A percentile compares a stretch with the other conserved stretches of the same genome.
These are phyloP conservation scores for Globisporangium nagaii DNA, from an alignment of 352 stramenopile species.

Conservation along the genomic window DNA sequence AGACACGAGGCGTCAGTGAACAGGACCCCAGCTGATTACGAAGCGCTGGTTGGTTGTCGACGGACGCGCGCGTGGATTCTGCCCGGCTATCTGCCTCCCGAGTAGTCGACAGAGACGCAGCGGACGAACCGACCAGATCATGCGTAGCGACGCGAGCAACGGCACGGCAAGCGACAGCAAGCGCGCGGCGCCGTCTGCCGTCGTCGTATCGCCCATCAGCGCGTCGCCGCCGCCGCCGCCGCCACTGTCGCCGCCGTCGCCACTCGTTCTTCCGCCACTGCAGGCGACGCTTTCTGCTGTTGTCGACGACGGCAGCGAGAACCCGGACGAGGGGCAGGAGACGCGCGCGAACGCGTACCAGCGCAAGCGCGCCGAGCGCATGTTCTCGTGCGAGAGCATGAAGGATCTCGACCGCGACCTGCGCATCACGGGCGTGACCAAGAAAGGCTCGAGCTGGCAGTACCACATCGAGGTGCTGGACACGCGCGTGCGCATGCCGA, in stretches of 20 bases:
- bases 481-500: conserved; percentile 30
- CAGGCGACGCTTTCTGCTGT: too few relatives aligned
- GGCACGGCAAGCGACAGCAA: neutral
- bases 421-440: conserved; percentile 68
- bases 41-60: too few relatives aligned
- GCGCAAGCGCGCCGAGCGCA: conserved; percentile 15
- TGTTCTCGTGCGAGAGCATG: conserved; percentile 18
- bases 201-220: conserved; percentile 3
- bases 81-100: too few relatives aligned
- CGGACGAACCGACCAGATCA: too few relatives aligned
- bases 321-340: too few relatives aligned
- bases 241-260: neutral
- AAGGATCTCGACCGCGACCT: conserved; percentile 43
- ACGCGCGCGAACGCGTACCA: conserved; percentile 4
- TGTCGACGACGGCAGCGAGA: neutral
- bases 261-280: neutral
- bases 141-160: neutral
- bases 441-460: conserved; percentile 58
- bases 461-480: conserved; percentile 82
- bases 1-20: too few relatives aligned
- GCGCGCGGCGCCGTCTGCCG: neutral
- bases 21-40: too few relatives aligned
- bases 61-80: too few relatives aligned
- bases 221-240: neutral
- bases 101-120: too few relatives aligned